phyloP scores from a whole-genome alignment of 345 rosid genomes.

The Gossypium australe region DNA sequence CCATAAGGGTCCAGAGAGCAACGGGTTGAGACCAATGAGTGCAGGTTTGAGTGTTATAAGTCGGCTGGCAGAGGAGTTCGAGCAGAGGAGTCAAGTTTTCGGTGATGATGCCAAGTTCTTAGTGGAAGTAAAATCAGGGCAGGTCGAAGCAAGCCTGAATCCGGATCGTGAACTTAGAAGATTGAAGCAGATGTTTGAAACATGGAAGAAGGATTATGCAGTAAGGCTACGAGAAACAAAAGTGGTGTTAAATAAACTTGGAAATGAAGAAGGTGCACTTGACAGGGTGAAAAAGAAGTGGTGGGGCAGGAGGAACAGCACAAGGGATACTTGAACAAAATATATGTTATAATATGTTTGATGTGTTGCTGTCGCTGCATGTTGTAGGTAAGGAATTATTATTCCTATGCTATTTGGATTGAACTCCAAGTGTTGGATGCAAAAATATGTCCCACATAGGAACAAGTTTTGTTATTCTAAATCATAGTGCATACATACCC shows the following conservation, averaged over 20 bases:
- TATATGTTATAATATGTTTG: not conserved
- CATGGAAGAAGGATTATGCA: constrained; percentile 96
- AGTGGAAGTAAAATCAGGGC: constrained; percentile 96
- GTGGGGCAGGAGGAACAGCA: constrained; percentile 97
- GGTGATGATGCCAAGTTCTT: constrained; percentile 94
- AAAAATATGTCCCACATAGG: too few species aligned
- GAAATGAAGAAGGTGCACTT: constrained; percentile 67
- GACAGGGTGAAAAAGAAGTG: constrained; percentile 78
- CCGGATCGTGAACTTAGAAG: constrained; percentile 83
- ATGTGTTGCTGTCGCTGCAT: not conserved
- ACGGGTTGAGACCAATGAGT: constrained; percentile 71
- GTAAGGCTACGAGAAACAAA: constrained; percentile 78
- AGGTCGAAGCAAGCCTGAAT: constrained; percentile 86
- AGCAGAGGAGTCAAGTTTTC: constrained; percentile 92
- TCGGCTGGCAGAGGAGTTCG: constrained; percentile 88
- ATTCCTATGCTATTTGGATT: too few species aligned
- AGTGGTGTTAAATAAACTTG: constrained; percentile 75
- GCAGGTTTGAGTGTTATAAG: constrained; percentile 85
- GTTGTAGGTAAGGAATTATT: not conserved
- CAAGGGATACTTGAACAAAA: constrained; percentile 42
- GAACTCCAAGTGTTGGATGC: too few species aligned
- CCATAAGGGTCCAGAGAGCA: constrained; percentile 55
- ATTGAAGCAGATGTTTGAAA: constrained; percentile 92
- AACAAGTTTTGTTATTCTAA: too few species aligned
- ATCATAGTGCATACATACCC: too few species aligned